Percentiles rank a stretch among this genome's conserved stretches.
Evolutionary conservation across 495 filamentous ascomycete genomes (phyloP).

Genomic region (Penicillium cataractarum): DNA sequence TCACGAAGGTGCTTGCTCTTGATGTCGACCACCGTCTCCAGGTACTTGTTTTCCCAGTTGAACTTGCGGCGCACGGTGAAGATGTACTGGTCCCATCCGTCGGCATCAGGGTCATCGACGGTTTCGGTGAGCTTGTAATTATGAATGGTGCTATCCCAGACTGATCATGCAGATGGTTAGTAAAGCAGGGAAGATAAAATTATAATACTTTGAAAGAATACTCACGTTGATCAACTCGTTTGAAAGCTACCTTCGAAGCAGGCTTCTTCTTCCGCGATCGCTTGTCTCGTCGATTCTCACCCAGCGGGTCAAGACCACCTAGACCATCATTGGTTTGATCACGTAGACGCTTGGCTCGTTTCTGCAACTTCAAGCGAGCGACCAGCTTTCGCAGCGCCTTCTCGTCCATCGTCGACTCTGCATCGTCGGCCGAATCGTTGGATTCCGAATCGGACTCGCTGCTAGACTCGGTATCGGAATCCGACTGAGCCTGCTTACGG

Average conservation of each 20-base stretch:
- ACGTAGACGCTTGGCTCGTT: constrained; percentile 39
- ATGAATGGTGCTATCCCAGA: constrained; percentile 79
- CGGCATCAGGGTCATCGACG: constrained; percentile 67
- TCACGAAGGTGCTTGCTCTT: constrained; percentile 81
- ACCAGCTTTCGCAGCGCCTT: constrained; percentile 52
- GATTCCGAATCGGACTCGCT: constrained; percentile 35
- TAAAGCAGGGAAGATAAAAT: background rate
- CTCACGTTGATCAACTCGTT: constrained; percentile 79
- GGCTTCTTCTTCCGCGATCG: constrained; percentile 50
- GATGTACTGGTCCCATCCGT: constrained; percentile 82
- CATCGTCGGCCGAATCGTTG: constrained; percentile 34
- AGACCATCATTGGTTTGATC: constrained; percentile 32
- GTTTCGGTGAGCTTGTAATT: constrained; percentile 85
- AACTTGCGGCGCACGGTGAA: constrained; percentile 88
- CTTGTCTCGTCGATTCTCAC: constrained; percentile 23
- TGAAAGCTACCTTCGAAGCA: constrained; percentile 73
- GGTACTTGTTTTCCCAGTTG: constrained; percentile 86
- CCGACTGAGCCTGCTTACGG: constrained; percentile 36
- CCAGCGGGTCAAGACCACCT: constrained; percentile 11
- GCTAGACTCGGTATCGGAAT: constrained; percentile 37
- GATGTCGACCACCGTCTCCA: constrained; percentile 78
- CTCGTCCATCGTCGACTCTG: constrained; percentile 40
- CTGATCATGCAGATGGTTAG: constrained; percentile 28
- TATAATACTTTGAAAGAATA: constrained; percentile 1
- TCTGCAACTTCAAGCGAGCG: constrained; percentile 51